Percentiles rank a stretch among this genome's conserved stretches.
phyloP scores from a whole-genome alignment of 805 yeast species.

The Starmerella bacillaris region DNA sequence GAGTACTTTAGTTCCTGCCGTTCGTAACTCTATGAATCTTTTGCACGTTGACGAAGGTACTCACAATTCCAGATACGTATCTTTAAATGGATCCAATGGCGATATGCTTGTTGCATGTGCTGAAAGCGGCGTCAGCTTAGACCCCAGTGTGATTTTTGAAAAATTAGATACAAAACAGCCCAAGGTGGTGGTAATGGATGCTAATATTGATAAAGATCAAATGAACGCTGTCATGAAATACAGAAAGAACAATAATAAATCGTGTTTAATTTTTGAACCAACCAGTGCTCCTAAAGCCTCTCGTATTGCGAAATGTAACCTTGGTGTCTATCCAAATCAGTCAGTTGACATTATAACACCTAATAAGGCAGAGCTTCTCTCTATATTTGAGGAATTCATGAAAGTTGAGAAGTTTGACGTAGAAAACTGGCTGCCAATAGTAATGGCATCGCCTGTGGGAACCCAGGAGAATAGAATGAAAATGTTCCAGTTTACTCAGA shows the following conservation, averaged over 20 bases:
- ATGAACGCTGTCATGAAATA: conserved; percentile 24
- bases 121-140: conserved; percentile 53
- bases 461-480: conserved; percentile 19
- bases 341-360: conserved; percentile 40
- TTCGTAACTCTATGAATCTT: background rate
- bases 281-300: conserved; percentile 52
- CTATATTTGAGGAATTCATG: conserved; percentile 35
- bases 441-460: conserved; percentile 40
- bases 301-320: conserved; percentile 26
- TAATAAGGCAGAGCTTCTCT: conserved; percentile 41
- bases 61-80: conserved; percentile 35
- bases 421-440: conserved; percentile 55
- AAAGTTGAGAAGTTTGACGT: conserved; percentile 31
- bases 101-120: conserved; percentile 60
- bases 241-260: conserved; percentile 7
- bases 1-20: background rate
- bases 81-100: conserved; percentile 47
- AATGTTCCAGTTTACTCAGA: conserved; percentile 16
- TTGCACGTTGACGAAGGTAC: background rate
- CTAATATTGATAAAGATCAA: conserved; percentile 38
- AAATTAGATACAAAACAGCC: conserved; percentile 32
- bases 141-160: conserved; percentile 32
- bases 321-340: conserved; percentile 34
- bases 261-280: conserved; percentile 43
- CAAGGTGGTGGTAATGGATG: conserved; percentile 40